phyloP scores from a whole-genome alignment of 1,284 basidiomycete genomes.

The Boletellus sp. region DNA sequence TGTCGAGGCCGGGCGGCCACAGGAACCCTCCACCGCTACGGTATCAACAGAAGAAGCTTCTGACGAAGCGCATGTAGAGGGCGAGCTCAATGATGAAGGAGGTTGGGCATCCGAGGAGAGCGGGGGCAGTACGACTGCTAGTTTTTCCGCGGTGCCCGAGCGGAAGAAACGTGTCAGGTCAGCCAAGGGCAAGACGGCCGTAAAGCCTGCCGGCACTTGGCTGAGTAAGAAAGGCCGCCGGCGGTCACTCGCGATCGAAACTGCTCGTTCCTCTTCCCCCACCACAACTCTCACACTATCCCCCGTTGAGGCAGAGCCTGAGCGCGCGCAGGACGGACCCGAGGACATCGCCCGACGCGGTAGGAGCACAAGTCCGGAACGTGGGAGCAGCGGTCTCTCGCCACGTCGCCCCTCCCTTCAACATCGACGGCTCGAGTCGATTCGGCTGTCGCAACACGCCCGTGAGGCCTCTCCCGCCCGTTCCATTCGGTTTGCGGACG shows the following conservation, averaged over 20 bases:
- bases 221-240: slow-evolving; percentile 11
- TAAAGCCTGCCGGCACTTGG: slow-evolving; percentile 1
- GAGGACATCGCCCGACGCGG: slow-evolving; percentile 24
- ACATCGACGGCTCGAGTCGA: slow-evolving; percentile 32
- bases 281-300: background rate
- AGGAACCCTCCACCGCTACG: background rate
- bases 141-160: slow-evolving; percentile 1
- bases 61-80: slow-evolving; percentile 2
- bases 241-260: slow-evolving; percentile 15
- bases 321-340: slow-evolving; percentile 1
- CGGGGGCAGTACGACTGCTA: background rate
- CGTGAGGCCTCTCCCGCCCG: slow-evolving; percentile 32
- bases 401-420: slow-evolving; percentile 23
- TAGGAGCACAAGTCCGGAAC: slow-evolving; percentile 17
- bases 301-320: slow-evolving; percentile 4
- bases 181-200: slow-evolving; percentile 13
- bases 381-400: slow-evolving; percentile 16
- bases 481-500: slow-evolving; percentile 33
- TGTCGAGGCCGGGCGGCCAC: background rate
- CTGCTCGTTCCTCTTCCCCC: background rate
- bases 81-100: slow-evolving; percentile 19
- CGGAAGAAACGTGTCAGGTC: slow-evolving; percentile 17
- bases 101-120: slow-evolving; percentile 25
- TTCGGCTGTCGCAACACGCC: slow-evolving; percentile 14
- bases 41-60: background rate